Conservation (phyloP, 2,329 filamentous ascomycete species). For the Neonectria coccinea region DNA sequence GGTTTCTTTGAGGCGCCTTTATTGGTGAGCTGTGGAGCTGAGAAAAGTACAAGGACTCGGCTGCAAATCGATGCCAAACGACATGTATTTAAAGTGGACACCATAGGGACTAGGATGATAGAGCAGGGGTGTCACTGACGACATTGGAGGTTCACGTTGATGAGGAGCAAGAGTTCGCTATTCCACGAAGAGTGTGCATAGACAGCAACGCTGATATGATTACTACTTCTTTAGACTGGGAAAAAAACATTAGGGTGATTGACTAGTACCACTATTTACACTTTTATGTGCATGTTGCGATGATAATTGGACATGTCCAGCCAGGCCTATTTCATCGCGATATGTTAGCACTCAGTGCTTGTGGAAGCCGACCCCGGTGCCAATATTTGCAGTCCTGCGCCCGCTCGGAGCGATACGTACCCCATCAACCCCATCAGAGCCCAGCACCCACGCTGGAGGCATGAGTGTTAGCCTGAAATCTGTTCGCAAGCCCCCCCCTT, state of each 20-base stretch:
- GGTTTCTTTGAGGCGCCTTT: neutral
- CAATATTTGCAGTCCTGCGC: neutral
- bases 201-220: neutral
- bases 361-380: neutral
- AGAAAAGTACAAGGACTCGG: neutral
- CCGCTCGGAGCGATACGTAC: slow-evolving; percentile 3
- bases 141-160: neutral
- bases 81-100: neutral
- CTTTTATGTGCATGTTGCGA: neutral
- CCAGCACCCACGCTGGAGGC: slow-evolving; percentile 30
- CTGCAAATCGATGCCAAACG: neutral
- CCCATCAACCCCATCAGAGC: neutral
- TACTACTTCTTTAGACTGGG: neutral
- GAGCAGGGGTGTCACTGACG: neutral
- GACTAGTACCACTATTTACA: neutral
- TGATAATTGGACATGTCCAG: neutral
- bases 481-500: slow-evolving; percentile 32
- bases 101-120: neutral
- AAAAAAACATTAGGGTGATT: no score
- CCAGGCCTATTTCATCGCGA: neutral
- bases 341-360: neutral
- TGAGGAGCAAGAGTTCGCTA: neutral
- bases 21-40: neutral
- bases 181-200: neutral
- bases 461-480: slow-evolving; percentile 20